Base-by-base conservation (phyloP, 2,329 filamentous ascomycete species). In the Diaporthe vaccinii region DNA sequence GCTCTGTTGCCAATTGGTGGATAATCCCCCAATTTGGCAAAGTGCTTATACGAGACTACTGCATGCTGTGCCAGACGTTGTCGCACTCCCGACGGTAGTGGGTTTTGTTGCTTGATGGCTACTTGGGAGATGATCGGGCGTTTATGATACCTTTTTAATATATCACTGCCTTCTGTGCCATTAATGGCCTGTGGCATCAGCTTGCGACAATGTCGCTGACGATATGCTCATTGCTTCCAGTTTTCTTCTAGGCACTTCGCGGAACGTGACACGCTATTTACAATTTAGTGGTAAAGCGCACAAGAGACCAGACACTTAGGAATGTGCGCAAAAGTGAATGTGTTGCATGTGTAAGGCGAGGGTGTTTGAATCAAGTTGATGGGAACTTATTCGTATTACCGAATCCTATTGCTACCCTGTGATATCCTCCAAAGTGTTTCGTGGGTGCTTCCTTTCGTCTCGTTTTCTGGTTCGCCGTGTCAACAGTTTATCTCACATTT, bases 131-230 rank as follows among this genome's bases (percentile, higher is more conserved):
- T 28, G 7, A 41, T 2, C 3, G 22, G 65, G 65, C 34, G 65
- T 41, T 55, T 55, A 69, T 55, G 65, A 69, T 69, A 69, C 65
- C 65, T 68, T 53, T 69, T 55, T 69, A 55, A 69, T 69, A 41
- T 10, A 69, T 41, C 2, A 2, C 5, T 55, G 34, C 65, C 65
- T 51, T 39, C 12, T 51, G 22, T 53, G 62, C 62, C 44, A 36
- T 69, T 28, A 3, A 55, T 55, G 49, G 49, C 49, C 46, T 69
- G n/a, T 69, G 65, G 31, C n/a, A 55, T 15, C 22, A 28, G 6
- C 41, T 65, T 65, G 44, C 34, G 34, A 28, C 15, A 49, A 69
- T 8, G 25, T 69, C 49, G 34, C 8, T 69, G 22, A 68, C 41
- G 6, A 69, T 51, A 41, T 41, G n/a, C 49, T 28, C 15, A 31